These are phyloP conservation scores for Brassica nigra DNA, from an alignment of 345 rosid species.

Conservation along the genomic window DNA sequence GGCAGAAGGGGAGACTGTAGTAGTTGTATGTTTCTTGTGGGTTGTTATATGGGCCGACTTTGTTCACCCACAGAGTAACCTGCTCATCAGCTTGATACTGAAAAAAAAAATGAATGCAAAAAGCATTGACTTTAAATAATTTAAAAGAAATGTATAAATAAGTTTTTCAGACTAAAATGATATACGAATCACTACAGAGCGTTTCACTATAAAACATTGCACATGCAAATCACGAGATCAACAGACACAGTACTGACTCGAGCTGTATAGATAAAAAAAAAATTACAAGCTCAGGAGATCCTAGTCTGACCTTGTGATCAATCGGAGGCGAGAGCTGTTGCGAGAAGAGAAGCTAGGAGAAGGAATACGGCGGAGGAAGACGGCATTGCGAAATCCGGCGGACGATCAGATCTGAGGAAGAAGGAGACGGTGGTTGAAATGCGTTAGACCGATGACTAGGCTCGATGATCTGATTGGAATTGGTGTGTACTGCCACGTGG, in stretches of 20 bases:
- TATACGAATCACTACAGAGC: too few relatives aligned
- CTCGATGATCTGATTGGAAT: conserved; percentile 10
- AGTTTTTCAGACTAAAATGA: too few relatives aligned
- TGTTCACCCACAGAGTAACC: conserved; percentile 96
- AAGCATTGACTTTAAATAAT: neutral
- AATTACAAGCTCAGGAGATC: conserved; percentile 15
- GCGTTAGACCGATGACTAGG: neutral
- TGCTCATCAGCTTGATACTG: conserved; percentile 83
- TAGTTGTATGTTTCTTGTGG: conserved; percentile 99
- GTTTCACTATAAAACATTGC: too few relatives aligned
- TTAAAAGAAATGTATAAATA: too few relatives aligned
- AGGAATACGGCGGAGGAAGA: conserved; percentile 40
- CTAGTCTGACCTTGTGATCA: conserved; percentile 80
- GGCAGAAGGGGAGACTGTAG: conserved; percentile 97
- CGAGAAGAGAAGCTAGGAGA: conserved; percentile 39
- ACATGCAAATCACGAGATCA: conserved; percentile 40
- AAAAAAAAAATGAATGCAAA: conserved; percentile 29
- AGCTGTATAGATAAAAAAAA: neutral
- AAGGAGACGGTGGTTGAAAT: conserved; percentile 19
- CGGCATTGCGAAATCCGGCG: conserved; percentile 61
- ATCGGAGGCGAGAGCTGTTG: conserved; percentile 68
- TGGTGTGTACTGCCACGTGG: conserved; percentile 5
- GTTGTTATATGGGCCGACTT: conserved; percentile 98
- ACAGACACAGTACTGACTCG: conserved; percentile 5
- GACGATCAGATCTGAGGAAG: conserved; percentile 52